Conservation (phyloP, 148 eudicot genomes). For the Vaccinium myrtillus region DNA sequence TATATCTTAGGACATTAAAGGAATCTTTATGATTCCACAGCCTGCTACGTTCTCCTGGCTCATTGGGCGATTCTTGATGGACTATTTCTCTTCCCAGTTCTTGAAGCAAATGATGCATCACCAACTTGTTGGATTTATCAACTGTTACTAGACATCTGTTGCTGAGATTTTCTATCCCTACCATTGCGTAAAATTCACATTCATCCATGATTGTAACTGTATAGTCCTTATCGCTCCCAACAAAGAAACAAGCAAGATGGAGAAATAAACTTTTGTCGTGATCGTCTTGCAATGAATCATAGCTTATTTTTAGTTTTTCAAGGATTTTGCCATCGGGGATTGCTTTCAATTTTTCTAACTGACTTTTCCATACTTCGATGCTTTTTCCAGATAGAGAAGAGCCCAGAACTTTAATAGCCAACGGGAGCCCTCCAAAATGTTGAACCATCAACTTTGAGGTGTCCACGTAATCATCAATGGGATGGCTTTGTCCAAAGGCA, state of each 20-base stretch:
- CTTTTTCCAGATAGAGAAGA: not conserved
- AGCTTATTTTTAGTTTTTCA: not conserved
- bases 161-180: not conserved
- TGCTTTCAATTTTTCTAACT: not conserved
- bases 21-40: not conserved
- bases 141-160: not conserved
- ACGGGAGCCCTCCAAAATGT: not conserved
- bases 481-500: not conserved
- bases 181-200: not conserved
- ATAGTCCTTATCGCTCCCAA: not conserved
- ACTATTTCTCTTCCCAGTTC: not conserved
- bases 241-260: not conserved
- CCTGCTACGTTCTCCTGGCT: not conserved
- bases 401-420: not conserved
- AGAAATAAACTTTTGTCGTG: not conserved
- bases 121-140: not conserved
- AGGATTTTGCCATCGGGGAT: not conserved
- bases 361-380: not conserved
- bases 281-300: not conserved
- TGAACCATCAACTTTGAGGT: not conserved
- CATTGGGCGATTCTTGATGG: not conserved
- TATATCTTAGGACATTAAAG: not conserved
- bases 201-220: not conserved
- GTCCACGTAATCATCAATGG: not conserved
- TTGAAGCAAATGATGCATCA: not conserved